Evolutionary conservation across 257 asterid genomes (phyloP).

Genomic region (Leonotis leonurus): DNA sequence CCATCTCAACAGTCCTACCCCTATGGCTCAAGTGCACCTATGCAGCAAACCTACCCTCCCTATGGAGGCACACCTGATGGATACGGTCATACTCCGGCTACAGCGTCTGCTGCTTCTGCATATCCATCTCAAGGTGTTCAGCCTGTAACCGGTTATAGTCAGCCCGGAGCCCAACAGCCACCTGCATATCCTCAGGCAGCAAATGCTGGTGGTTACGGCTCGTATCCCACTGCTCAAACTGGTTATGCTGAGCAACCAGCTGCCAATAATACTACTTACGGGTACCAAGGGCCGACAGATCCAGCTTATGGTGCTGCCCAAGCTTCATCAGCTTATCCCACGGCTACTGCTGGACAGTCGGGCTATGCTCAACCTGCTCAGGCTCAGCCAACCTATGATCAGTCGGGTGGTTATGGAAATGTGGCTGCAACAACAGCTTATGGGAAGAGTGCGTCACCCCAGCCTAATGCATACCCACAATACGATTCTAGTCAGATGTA

Average conservation of each 20-base stretch:
- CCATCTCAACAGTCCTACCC: slow-evolving; percentile 73
- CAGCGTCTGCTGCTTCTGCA: slow-evolving; percentile 50
- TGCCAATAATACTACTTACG: slow-evolving; percentile 43
- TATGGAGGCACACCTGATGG: slow-evolving; percentile 66
- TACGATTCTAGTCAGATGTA: slow-evolving; percentile 74
- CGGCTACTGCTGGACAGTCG: slow-evolving; percentile 46
- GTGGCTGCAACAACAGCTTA: slow-evolving; percentile 46
- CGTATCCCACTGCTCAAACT: slow-evolving; percentile 66
- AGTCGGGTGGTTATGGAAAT: slow-evolving; percentile 62
- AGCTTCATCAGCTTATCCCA: slow-evolving; percentile 29
- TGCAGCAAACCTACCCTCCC: slow-evolving; percentile 60
- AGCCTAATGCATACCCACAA: slow-evolving; percentile 48
- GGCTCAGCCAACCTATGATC: slow-evolving; percentile 61
- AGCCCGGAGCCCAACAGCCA: slow-evolving; percentile 54
- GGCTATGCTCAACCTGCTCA: slow-evolving; percentile 69
- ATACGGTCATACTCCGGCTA: slow-evolving; percentile 45
- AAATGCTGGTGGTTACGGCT: slow-evolving; percentile 53
- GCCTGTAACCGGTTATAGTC: slow-evolving; percentile 65
- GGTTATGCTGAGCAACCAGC: slow-evolving; percentile 68
- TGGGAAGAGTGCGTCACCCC: slow-evolving; percentile 50
- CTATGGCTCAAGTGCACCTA: slow-evolving; percentile 46
- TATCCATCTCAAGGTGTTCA: slow-evolving; percentile 62
- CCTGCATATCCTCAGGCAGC: slow-evolving; percentile 50
- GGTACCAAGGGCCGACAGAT: slow-evolving; percentile 65
- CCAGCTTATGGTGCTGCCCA: slow-evolving; percentile 45